phyloP scores from a whole-genome alignment of 257 asterid genomes.

The Handroanthus guayacan region DNA sequence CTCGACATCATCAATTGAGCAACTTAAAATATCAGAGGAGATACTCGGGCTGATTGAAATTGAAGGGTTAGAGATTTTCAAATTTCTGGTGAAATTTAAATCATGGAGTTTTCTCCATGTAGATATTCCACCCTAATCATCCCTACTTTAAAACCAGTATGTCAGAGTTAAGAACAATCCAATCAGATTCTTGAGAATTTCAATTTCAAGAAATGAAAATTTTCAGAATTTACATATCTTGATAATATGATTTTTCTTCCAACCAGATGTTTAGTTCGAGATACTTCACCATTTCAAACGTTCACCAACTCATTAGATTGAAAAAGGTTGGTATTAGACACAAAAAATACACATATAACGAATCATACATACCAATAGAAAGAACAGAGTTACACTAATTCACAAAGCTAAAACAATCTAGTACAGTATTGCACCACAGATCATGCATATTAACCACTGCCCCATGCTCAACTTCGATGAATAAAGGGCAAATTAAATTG shows the following conservation, averaged over 20 bases:
- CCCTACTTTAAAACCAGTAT: not conserved
- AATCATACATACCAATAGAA: not conserved
- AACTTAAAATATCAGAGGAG: not conserved
- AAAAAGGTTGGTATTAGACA: not conserved
- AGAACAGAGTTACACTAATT: not conserved
- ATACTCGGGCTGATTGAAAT: not conserved
- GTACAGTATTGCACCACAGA: not conserved
- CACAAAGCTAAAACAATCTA: constrained; percentile 19
- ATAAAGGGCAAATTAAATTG: not conserved
- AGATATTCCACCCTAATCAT: not conserved
- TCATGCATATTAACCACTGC: not conserved
- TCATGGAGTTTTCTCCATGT: not conserved
- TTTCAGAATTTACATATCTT: not conserved
- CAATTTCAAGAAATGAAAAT: not conserved
- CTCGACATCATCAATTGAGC: not conserved
- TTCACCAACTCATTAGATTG: not conserved
- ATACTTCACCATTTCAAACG: not conserved
- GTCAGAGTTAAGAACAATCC: not conserved
- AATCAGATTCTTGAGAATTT: constrained; percentile 2
- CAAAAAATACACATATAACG: not conserved
- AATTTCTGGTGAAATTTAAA: not conserved
- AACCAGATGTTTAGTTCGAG: not conserved
- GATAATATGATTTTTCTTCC: not conserved
- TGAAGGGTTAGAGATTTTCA: not conserved
- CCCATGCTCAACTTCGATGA: not conserved